Conservation (phyloP, 2,329 filamentous ascomycete genomes). For the Fusarium sp. region DNA sequence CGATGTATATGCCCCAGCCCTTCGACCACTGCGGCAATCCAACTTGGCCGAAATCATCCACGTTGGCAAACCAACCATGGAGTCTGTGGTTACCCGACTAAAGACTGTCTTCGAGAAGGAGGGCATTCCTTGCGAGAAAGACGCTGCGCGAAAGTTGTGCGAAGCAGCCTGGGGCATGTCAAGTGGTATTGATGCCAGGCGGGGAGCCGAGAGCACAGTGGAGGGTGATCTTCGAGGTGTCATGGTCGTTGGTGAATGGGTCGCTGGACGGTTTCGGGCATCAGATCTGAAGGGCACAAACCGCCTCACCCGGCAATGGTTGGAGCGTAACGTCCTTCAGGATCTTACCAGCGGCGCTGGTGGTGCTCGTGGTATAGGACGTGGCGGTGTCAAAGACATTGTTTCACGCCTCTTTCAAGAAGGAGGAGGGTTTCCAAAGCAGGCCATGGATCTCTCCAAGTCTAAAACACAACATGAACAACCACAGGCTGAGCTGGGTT, state of each 20-base stretch:
- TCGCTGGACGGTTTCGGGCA: slow-evolving; percentile 75
- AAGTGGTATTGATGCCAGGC: slow-evolving; percentile 75
- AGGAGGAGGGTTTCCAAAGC: slow-evolving; percentile 79
- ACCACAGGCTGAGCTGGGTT: slow-evolving; percentile 71
- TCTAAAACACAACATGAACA: slow-evolving; percentile 63
- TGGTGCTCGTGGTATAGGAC: slow-evolving; percentile 75
- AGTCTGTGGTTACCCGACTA: slow-evolving; percentile 84
- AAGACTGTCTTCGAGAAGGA: slow-evolving; percentile 90
- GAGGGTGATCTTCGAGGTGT: slow-evolving; percentile 82
- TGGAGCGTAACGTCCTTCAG: slow-evolving; percentile 76
- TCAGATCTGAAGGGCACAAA: slow-evolving; percentile 53
- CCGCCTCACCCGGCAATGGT: slow-evolving; percentile 77
- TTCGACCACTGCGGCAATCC: slow-evolving; percentile 87
- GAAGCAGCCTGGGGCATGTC: slow-evolving; percentile 86
- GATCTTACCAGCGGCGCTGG: slow-evolving; percentile 78
- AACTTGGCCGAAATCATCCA: slow-evolving; percentile 89
- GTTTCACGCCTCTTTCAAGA: slow-evolving; percentile 83
- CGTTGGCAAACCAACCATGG: slow-evolving; percentile 87
- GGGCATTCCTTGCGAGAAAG: slow-evolving; percentile 86
- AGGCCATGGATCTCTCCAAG: slow-evolving; percentile 53
- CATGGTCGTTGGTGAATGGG: slow-evolving; percentile 90
- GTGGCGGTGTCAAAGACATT: slow-evolving; percentile 79
- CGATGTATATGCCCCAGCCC: slow-evolving; percentile 91
- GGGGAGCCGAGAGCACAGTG: slow-evolving; percentile 74
- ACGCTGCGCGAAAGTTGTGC: slow-evolving; percentile 86